Evolutionary conservation across 805 yeast genomes (phyloP), one percentile per base, ranked within the genome.

Genomic region (Ogataea pini): DNA sequence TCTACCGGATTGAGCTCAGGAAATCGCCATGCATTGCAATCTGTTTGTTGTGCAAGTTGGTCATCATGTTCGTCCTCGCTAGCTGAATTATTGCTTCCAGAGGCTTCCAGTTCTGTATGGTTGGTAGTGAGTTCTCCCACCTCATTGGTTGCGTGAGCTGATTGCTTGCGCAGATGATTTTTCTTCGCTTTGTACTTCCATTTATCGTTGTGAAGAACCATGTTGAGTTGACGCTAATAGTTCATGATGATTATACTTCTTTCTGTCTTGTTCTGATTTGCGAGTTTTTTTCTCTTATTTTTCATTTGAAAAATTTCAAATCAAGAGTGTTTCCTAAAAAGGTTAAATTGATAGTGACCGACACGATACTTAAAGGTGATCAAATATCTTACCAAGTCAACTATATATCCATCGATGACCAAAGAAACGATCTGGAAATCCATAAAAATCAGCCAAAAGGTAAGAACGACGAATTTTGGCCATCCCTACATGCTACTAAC

Each of bases 161-260:
- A 75, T 54, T 77, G 81, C 54, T 78, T 77, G 36, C 67, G 59
- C 59, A 69, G 55, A 50, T 75, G 75, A 14, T 67, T 61, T 31
- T 60, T 57, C 44, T 71, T 76, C 13, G 79, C 78, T 49, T 69
- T 72, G 41, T 69, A 63, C 48, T 77, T 78, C 82, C 82, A 77
- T 60, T 77, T 77, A 44, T 69, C 73, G 57, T 77, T 77, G 51
- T 77, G 82, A 12, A 78, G 63, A 9, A 77, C 82, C 82, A 77
- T 77, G n/a, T n/a, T n/a, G n/a, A n/a, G n/a, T n/a, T n/a, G n/a
- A n/a, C n/a, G n/a, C n/a, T n/a, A n/a, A n/a, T n/a, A n/a, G n/a
- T n/a, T n/a, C n/a, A n/a, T n/a, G n/a, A n/a, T n/a, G n/a, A n/a
- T n/a, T n/a, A n/a, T n/a, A n/a, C n/a, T n/a, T n/a, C n/a, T n/a